Evolutionary conservation across 2,329 filamentous ascomycete species (phyloP).

Genomic region (Tricladium varicosporioides): DNA sequence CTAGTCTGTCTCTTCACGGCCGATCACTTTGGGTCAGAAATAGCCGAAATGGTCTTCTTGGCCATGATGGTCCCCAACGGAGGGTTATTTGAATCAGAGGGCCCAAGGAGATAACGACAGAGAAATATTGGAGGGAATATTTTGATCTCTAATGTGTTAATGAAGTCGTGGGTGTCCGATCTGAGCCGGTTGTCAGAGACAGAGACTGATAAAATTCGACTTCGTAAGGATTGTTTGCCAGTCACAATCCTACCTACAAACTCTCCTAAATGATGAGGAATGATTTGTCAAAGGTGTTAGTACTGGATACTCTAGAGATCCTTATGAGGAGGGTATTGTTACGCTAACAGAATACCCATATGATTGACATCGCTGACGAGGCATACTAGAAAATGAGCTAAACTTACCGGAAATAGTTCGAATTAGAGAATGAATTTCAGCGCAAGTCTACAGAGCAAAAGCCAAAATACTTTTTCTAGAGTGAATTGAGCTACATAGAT

Average conservation of each 20-base stretch:
- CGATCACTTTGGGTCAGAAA: background rate
- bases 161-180: background rate
- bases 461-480: too few relatives aligned
- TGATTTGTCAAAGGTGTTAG: background rate
- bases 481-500: too few relatives aligned
- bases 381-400: too few relatives aligned
- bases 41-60: background rate
- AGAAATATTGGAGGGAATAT: background rate
- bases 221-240: background rate
- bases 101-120: background rate
- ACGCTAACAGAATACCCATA: too few relatives aligned
- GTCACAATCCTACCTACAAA: background rate
- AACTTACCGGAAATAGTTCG: too few relatives aligned
- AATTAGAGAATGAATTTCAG: too few relatives aligned
- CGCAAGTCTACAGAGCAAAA: too few relatives aligned
- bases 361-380: too few relatives aligned
- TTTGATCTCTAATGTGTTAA: background rate
- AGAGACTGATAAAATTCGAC: background rate
- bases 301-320: conserved; percentile 8
- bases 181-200: background rate
- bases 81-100: background rate
- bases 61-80: background rate
- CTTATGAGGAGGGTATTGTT: too few relatives aligned
- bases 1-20: background rate
- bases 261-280: background rate